Evolutionary conservation across 805 yeast species (phyloP).

Genomic region (Starmerella asiatica): DNA sequence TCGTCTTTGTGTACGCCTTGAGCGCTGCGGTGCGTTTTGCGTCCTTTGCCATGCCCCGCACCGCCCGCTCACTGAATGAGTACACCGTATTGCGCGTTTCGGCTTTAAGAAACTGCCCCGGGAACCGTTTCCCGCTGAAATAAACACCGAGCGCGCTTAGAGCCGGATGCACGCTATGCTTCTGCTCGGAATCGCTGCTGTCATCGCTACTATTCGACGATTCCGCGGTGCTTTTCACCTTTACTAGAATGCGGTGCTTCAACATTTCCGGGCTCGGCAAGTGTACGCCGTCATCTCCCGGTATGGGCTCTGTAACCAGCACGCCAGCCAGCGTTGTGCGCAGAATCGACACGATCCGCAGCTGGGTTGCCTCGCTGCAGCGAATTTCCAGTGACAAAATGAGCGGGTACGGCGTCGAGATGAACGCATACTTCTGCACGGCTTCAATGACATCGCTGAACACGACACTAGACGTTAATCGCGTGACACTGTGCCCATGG

Average conservation of each 20-base stretch:
- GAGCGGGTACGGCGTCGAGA: slow-evolving; percentile 74
- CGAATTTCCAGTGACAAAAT: slow-evolving; percentile 76
- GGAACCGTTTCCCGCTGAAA: slow-evolving; percentile 59
- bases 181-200: slow-evolving; percentile 16
- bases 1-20: slow-evolving; percentile 62
- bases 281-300: slow-evolving; percentile 17
- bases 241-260: slow-evolving; percentile 57
- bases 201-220: background rate
- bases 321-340: slow-evolving; percentile 45
- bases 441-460: slow-evolving; percentile 57
- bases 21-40: slow-evolving; percentile 39
- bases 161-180: slow-evolving; percentile 19
- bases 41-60: slow-evolving; percentile 53
- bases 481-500: slow-evolving; percentile 56
- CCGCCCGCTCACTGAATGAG: slow-evolving; percentile 65
- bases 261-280: slow-evolving; percentile 66
- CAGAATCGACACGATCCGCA: slow-evolving; percentile 40
- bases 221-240: slow-evolving; percentile 41
- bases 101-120: slow-evolving; percentile 74
- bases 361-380: slow-evolving; percentile 58
- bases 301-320: slow-evolving; percentile 34
- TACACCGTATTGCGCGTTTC: slow-evolving; percentile 80
- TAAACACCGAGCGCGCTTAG: slow-evolving; percentile 57
- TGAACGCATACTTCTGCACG: slow-evolving; percentile 73
- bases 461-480: slow-evolving; percentile 57